These are phyloP conservation scores for Botrytis sinoallii DNA, from an alignment of 2,329 filamentous ascomycete genomes.

Conservation along the genomic window DNA sequence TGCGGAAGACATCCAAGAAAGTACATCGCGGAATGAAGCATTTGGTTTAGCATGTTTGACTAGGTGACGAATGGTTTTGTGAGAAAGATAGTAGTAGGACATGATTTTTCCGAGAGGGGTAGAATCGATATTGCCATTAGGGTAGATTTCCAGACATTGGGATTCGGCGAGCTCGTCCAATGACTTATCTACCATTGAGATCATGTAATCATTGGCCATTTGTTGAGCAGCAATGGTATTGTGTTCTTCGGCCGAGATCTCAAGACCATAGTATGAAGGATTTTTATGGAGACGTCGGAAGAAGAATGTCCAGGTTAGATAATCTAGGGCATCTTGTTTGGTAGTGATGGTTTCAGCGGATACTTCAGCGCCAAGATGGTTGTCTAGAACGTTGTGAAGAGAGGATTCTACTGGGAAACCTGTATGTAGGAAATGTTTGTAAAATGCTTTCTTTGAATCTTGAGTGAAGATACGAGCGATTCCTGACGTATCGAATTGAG, in stretches of 20 bases:
- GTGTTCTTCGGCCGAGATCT: constrained; percentile 90
- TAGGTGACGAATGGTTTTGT: constrained; percentile 88
- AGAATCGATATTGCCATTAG: constrained; percentile 84
- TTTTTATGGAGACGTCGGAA: constrained; percentile 97
- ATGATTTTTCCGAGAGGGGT: constrained; percentile 96
- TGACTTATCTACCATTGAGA: constrained; percentile 85
- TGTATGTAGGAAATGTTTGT: constrained; percentile 98
- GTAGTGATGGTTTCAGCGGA: constrained; percentile 89
- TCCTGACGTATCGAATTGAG: constrained; percentile 93
- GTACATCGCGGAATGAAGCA: constrained; percentile 75
- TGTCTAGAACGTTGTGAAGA: constrained; percentile 92
- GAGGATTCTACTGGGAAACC: constrained; percentile 97
- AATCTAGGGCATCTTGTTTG: constrained; percentile 96
- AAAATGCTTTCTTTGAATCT: constrained; percentile 97
- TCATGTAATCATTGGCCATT: constrained; percentile 90
- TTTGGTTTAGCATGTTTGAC: constrained; percentile 70
- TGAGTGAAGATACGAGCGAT: constrained; percentile 98
- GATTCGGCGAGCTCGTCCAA: constrained; percentile 79
- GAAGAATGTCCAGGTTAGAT: constrained; percentile 99
- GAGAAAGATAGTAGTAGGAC: constrained; percentile 98
- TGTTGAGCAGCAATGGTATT: constrained; percentile 82
- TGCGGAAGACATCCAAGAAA: constrained; percentile 90
- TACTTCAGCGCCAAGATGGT: constrained; percentile 93
- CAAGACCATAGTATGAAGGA: constrained; percentile 93
- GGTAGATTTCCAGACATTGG: constrained; percentile 76